Conservation (phyloP, 768 basidiomycete species). For the Leccinum disarticulatum region DNA sequence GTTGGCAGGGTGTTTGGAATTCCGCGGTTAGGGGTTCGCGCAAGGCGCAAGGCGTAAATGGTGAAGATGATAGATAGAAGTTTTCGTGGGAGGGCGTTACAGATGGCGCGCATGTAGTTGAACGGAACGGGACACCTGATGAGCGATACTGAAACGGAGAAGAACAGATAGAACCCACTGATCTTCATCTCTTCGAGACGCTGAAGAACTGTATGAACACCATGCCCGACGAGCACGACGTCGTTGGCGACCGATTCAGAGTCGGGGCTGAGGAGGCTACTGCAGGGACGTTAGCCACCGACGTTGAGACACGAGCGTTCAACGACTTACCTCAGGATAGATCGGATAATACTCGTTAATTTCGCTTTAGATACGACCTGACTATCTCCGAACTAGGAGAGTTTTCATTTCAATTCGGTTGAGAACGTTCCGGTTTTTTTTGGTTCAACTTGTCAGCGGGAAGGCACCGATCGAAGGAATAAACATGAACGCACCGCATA, state of each 20-base stretch:
- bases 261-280: conserved; percentile 74
- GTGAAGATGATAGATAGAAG: background rate
- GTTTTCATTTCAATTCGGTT: conserved; percentile 11
- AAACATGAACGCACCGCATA: conserved; percentile 54
- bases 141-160: background rate
- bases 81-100: background rate
- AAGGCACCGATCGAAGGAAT: background rate
- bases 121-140: background rate
- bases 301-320: conserved; percentile 1
- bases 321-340: conserved; percentile 61
- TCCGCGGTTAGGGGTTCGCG: background rate
- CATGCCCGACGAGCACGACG: conserved; percentile 72
- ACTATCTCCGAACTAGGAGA: conserved; percentile 70
- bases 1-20: background rate
- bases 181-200: conserved; percentile 79
- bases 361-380: conserved; percentile 67
- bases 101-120: background rate
- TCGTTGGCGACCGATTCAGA: conserved; percentile 68
- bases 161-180: conserved; percentile 45
- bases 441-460: background rate
- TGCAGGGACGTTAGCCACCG: conserved; percentile 28
- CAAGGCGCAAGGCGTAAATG: background rate
- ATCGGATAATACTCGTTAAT: conserved; percentile 69
- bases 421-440: conserved; percentile 4
- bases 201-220: conserved; percentile 51